Percentiles rank a stretch among this genome's conserved stretches.
phyloP scores from a whole-genome alignment of 768 basidiomycete species.

The Thelephora aurantiotincta region DNA sequence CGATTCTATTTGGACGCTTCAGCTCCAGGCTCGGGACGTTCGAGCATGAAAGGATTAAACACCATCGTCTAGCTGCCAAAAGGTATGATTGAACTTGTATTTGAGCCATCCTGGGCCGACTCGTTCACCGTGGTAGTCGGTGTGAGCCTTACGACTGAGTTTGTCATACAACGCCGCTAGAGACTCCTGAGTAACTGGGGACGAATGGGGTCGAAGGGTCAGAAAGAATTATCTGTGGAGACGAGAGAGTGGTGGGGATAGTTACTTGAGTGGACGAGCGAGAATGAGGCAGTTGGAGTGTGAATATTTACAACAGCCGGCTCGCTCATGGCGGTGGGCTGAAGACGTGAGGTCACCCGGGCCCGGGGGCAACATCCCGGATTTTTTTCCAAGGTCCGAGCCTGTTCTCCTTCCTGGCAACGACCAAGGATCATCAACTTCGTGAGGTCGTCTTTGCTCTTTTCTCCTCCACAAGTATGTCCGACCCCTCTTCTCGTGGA shows the following conservation, averaged over 20 bases:
- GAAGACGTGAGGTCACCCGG: not conserved
- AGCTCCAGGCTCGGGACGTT: too few species aligned
- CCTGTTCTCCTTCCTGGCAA: slow-evolving; percentile 5
- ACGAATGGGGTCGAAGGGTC: not conserved
- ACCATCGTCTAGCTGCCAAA: slow-evolving; percentile 92
- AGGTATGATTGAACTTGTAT: slow-evolving; percentile 63
- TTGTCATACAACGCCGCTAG: slow-evolving; percentile 53
- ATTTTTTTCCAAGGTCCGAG: slow-evolving; percentile 1
- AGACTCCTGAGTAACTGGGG: slow-evolving; percentile 54
- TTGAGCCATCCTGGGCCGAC: slow-evolving; percentile 76
- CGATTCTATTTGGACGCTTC: slow-evolving; percentile 37
- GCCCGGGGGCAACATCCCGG: not conserved
- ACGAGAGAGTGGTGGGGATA: slow-evolving; percentile 5
- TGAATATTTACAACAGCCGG: slow-evolving; percentile 56
- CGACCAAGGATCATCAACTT: slow-evolving; percentile 74
- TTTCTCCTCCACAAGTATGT: slow-evolving; percentile 28
- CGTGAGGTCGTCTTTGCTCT: slow-evolving; percentile 54
- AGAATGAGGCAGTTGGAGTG: slow-evolving; percentile 62
- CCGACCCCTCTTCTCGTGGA: slow-evolving; percentile 37
- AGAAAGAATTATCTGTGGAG: not conserved
- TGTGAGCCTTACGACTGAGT: slow-evolving; percentile 49
- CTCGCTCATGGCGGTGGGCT: slow-evolving; percentile 16
- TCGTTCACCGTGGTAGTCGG: slow-evolving; percentile 41
- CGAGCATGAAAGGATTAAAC: not conserved
- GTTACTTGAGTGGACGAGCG: slow-evolving; percentile 64